Evolutionary conservation across 2,329 filamentous ascomycete species (phyloP), one percentile per base, ranked within the genome.

Genomic region (Fusarium sublunatum): DNA sequence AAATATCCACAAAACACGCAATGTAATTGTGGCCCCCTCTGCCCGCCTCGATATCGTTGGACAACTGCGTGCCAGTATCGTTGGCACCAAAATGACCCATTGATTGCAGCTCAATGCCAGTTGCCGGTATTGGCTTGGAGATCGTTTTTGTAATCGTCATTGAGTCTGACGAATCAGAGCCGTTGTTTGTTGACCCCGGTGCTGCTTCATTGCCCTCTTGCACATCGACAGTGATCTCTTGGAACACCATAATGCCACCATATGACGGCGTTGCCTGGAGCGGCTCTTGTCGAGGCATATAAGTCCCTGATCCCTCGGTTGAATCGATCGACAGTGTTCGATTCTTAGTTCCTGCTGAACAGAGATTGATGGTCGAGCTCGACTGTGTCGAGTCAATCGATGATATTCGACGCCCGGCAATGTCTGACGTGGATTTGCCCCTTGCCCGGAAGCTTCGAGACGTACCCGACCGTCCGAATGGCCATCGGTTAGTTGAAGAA

Each of bases 201-300:
- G 55, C 28, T 25, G 50, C n/a, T 19, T 55, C 58, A 24, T 56
- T 56, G 8, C 54, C 57, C 29, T 68, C 66, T 53, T 75, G 67
- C 6, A 75, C 73, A 35, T 86, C 81, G n/a, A 88, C 81, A 7
- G 81, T 83, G 52, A 88, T 83, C 66, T 89, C 85, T 61, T 86
- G 84, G 24, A 83, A 85, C 7, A 88, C 82, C 77, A 88, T 83
- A 70, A 88, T 89, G 22, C 86, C 85, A 7, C 85, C 84, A 45
- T 69, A 72, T 5, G 68, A 70, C 10, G 68, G 62, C 4, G 58
- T 32, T 11, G 55, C 4, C 32, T 54, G 48, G 11, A 53, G 32
- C 24, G 78, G 8, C 71, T 58, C 70, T 63, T 42, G 71, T 67
- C 63, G 45, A 19, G 61, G 59, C 15, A 68, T 69, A 24, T 70